phyloP scores from a whole-genome alignment of 1,284 basidiomycete genomes.

The Caloboletus inedulis region DNA sequence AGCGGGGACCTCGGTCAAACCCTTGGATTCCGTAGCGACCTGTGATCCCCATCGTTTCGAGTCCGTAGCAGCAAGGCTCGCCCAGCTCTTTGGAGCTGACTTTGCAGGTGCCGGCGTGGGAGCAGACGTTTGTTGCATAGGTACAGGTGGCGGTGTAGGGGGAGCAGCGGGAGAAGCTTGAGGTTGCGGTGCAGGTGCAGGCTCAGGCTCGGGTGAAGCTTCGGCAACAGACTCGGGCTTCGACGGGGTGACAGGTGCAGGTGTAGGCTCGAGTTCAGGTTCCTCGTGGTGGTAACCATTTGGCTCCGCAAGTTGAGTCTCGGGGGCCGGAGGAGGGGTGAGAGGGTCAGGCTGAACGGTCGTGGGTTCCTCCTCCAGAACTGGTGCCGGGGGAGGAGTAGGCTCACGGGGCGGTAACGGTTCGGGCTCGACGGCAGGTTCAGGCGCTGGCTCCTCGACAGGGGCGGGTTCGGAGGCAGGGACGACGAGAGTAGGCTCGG shows the following conservation, averaged over 20 bases:
- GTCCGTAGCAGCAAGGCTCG: conserved; percentile 82
- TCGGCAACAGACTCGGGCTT: conserved; percentile 35
- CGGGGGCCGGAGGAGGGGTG: conserved; percentile 26
- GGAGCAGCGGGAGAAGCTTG: conserved; percentile 32
- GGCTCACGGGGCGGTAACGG: conserved; percentile 21
- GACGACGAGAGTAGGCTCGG: conserved; percentile 30
- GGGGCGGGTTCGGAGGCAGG: conserved; percentile 35
- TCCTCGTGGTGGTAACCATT: conserved; percentile 32
- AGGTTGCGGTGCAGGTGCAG: conserved; percentile 37
- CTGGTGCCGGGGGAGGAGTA: conserved; percentile 36
- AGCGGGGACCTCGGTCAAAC: conserved; percentile 60
- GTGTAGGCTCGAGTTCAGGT: conserved; percentile 31
- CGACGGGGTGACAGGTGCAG: conserved; percentile 31
- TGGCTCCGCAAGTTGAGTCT: conserved; percentile 25
- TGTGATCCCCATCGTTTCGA: conserved; percentile 75
- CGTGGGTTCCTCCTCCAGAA: conserved; percentile 36
- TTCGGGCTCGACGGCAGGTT: conserved; percentile 21
- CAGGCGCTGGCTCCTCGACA: conserved; percentile 30
- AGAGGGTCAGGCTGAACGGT: conserved; percentile 32
- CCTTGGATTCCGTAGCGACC: conserved; percentile 70
- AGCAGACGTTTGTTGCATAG: conserved; percentile 30
- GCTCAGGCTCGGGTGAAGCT: conserved; percentile 38
- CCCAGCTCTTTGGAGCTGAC: conserved; percentile 81
- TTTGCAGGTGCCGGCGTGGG: conserved; percentile 38
- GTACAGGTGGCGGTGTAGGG: conserved; percentile 36